Percentiles rank a stretch among this genome's conserved stretches.
phyloP scores from a whole-genome alignment of 768 basidiomycete species.

The Paxillus involutus region DNA sequence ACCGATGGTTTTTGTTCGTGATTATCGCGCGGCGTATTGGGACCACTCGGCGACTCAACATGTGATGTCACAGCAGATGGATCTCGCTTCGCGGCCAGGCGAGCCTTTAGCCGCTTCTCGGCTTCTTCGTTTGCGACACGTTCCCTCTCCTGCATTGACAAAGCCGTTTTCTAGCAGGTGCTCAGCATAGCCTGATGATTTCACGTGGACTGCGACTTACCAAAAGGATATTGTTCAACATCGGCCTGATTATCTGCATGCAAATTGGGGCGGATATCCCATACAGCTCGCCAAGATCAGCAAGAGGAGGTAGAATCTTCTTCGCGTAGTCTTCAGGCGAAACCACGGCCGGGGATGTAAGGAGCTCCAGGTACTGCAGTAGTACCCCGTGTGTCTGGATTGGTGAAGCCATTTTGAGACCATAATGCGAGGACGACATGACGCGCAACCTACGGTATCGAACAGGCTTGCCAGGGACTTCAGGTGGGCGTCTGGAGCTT shows the following conservation, averaged over 20 bases:
- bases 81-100: constrained; percentile 71
- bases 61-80: constrained; percentile 56
- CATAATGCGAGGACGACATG: constrained; percentile 12
- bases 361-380: constrained; percentile 87
- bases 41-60: constrained; percentile 58
- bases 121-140: constrained; percentile 70
- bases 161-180: constrained; percentile 50
- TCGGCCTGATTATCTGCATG: constrained; percentile 92
- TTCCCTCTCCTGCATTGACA: constrained; percentile 68
- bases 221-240: constrained; percentile 61
- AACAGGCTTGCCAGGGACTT: constrained; percentile 87
- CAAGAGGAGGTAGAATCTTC: constrained; percentile 71
- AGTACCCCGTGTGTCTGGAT: constrained; percentile 86
- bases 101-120: constrained; percentile 80
- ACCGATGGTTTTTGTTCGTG: constrained; percentile 20
- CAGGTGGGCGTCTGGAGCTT: constrained; percentile 69
- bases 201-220: constrained; percentile 36
- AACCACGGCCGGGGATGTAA: constrained; percentile 71
- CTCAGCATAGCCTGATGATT: constrained; percentile 8
- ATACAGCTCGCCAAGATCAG: constrained; percentile 71
- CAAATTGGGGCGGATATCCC: constrained; percentile 84
- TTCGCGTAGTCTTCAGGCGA: constrained; percentile 70
- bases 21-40: constrained; percentile 27
- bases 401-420: constrained; percentile 20
- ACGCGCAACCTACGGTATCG: constrained; percentile 68